These are phyloP conservation scores for Chondrus crispus DNA, from an alignment of 23 red algal genomes.

Conservation along the genomic window DNA sequence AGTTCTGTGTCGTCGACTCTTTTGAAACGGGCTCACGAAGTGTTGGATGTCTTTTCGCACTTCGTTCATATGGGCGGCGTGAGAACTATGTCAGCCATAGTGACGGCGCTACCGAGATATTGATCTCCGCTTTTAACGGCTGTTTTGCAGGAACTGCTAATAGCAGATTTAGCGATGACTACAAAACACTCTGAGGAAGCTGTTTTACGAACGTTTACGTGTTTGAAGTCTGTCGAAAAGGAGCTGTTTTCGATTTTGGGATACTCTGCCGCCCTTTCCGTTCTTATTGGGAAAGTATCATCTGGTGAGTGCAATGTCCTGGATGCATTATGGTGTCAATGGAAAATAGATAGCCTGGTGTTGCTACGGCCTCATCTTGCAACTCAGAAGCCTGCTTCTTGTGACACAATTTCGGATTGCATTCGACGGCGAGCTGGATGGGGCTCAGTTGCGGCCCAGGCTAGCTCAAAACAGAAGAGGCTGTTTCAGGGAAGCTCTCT, in stretches of 20 bases:
- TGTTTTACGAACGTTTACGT: not conserved
- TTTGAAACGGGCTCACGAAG: constrained; percentile 24
- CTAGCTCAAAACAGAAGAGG: constrained; percentile 17
- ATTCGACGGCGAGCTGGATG: constrained; percentile 38
- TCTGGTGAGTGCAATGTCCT: constrained; percentile 35
- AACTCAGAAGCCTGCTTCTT: not conserved
- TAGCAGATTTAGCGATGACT: constrained; percentile 44
- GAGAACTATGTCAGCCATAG: constrained; percentile 1
- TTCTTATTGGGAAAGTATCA: constrained; percentile 40
- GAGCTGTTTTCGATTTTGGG: constrained; percentile 49
- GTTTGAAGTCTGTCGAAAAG: not conserved
- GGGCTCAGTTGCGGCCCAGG: constrained; percentile 27
- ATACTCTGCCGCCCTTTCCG: constrained; percentile 40
- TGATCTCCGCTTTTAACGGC: constrained; percentile 42
- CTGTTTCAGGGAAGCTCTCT: constrained; percentile 31
- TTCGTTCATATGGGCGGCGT: constrained; percentile 20
- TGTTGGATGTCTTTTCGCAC: not conserved
- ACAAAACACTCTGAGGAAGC: not conserved
- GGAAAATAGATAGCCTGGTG: constrained; percentile 22
- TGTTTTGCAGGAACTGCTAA: constrained; percentile 52
- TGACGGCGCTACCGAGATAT: constrained; percentile 25
- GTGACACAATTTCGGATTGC: not conserved
- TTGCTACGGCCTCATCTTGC: constrained; percentile 38
- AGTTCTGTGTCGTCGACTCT: constrained; percentile 4
- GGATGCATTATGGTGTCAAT: constrained; percentile 11